Percentiles rank a stretch among this genome's conserved stretches.
Evolutionary conservation across 2,329 filamentous ascomycete genomes (phyloP).

Genomic region (Huntiella abstrusa): DNA sequence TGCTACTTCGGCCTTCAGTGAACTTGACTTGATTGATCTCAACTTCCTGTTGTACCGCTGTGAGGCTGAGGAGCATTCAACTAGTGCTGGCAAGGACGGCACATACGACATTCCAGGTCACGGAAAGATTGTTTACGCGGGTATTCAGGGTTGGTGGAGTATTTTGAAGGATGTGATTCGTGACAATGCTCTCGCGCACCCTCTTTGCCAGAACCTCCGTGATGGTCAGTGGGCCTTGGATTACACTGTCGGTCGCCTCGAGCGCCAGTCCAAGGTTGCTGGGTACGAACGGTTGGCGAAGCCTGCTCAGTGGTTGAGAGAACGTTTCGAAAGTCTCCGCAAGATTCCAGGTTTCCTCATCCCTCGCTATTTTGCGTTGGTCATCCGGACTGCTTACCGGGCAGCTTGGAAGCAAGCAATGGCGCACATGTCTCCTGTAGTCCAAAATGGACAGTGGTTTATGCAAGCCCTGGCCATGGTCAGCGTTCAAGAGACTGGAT

Average conservation of each 20-base stretch:
- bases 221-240: conserved; percentile 86
- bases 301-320: conserved; percentile 59
- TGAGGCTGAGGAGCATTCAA: conserved; percentile 70
- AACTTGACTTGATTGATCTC: conserved; percentile 60
- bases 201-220: conserved; percentile 80
- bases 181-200: conserved; percentile 82
- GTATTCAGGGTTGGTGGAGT: conserved; percentile 98
- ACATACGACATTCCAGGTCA: conserved; percentile 64
- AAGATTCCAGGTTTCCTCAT: conserved; percentile 74
- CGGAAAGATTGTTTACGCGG: conserved; percentile 78
- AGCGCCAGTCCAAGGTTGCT: conserved; percentile 46
- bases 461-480: conserved; percentile 77
- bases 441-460: conserved; percentile 72
- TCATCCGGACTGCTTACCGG: conserved; percentile 72
- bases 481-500: conserved; percentile 75
- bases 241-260: conserved; percentile 62
- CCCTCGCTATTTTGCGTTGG: conserved; percentile 81
- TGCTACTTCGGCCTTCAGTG: conserved; percentile 57
- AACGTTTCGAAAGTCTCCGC: conserved; percentile 72
- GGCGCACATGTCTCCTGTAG: conserved; percentile 57
- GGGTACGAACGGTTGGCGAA: conserved; percentile 43
- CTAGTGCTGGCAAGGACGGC: conserved; percentile 64
- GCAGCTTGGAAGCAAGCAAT: conserved; percentile 65
- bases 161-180: conserved; percentile 65
- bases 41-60: conserved; percentile 87